phyloP scores from a whole-genome alignment of 805 yeast species.

The Naumovozyma castellii region DNA sequence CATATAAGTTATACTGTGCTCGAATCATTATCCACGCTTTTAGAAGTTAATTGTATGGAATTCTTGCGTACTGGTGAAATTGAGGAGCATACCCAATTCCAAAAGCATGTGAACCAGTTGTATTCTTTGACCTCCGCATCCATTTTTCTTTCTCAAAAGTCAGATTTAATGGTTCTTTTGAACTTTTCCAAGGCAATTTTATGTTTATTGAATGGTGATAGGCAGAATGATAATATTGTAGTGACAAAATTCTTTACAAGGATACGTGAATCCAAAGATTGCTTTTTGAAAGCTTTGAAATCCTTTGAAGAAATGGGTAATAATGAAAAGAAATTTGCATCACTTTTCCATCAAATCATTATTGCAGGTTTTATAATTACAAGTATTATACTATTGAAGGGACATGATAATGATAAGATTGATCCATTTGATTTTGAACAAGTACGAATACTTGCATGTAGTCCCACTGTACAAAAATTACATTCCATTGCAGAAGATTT shows the following conservation, averaged over 20 bases:
- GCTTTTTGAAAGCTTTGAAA: slow-evolving; percentile 14
- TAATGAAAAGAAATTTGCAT: slow-evolving; percentile 5
- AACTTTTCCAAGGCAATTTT: slow-evolving; percentile 14
- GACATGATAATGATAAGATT: slow-evolving; percentile 8
- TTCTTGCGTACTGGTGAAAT: slow-evolving; percentile 5
- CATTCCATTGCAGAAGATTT: slow-evolving; percentile 11
- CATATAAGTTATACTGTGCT: not conserved
- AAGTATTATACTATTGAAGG: slow-evolving; percentile 13
- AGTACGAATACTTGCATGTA: slow-evolving; percentile 12
- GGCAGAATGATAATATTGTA: slow-evolving; percentile 2
- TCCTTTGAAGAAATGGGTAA: slow-evolving; percentile 15
- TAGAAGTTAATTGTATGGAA: not conserved
- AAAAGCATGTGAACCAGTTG: slow-evolving; percentile 2
- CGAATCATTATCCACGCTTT: not conserved
- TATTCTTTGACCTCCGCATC: slow-evolving; percentile 7
- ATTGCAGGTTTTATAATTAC: slow-evolving; percentile 19
- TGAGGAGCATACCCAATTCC: not conserved
- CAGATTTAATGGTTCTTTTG: slow-evolving; percentile 17
- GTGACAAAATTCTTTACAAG: slow-evolving; percentile 6
- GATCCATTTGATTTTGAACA: slow-evolving; percentile 28
- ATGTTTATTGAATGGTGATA: slow-evolving; percentile 2
- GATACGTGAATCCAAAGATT: slow-evolving; percentile 7
- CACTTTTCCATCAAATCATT: slow-evolving; percentile 15
- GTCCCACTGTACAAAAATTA: slow-evolving; percentile 8
- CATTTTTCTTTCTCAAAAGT: slow-evolving; percentile 15